Evolutionary conservation across 163 green algal genomes (phyloP).

Genomic region (Coccomyxa subellipsoidea): DNA sequence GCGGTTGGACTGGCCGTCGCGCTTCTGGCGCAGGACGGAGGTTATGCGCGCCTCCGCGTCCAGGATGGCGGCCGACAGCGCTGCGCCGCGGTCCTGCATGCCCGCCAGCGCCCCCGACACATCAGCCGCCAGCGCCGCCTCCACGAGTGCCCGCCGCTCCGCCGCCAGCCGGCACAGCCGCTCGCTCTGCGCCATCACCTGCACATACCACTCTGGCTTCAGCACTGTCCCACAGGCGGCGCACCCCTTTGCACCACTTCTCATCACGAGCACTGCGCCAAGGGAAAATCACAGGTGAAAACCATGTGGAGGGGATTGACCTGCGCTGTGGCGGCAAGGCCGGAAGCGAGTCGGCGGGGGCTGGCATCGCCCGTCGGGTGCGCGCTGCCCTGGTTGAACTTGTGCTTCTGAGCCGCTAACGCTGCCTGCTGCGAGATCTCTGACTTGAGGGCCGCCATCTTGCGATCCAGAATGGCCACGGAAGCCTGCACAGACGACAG

Average conservation of each 20-base stretch:
- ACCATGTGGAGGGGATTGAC: background rate
- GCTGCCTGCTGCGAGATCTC: constrained; percentile 27
- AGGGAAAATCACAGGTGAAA: too few species aligned
- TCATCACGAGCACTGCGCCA: background rate
- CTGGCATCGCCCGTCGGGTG: constrained; percentile 19
- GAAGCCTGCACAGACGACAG: background rate
- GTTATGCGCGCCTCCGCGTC: constrained; percentile 7
- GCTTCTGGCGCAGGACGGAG: constrained; percentile 16
- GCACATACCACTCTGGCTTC: too few species aligned
- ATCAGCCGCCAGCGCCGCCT: background rate
- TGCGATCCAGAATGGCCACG: constrained; percentile 13
- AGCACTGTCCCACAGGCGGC: too few species aligned
- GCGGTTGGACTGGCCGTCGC: background rate
- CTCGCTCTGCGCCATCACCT: constrained; percentile 25
- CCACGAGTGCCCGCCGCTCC: background rate
- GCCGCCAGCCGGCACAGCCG: constrained; percentile 13
- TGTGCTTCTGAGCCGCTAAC: constrained; percentile 23
- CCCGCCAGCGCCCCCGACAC: background rate
- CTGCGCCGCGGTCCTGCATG: background rate
- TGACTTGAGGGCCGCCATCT: constrained; percentile 19
- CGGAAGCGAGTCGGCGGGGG: constrained; percentile 19
- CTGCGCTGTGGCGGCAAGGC: constrained; percentile 28
- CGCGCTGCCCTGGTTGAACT: constrained; percentile 29
- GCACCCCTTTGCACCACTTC: too few species aligned
- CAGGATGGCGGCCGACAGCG: constrained; percentile 3